phyloP scores from a whole-genome alignment of 352 stramenopile species.

The Thalassiosira oceanica region DNA sequence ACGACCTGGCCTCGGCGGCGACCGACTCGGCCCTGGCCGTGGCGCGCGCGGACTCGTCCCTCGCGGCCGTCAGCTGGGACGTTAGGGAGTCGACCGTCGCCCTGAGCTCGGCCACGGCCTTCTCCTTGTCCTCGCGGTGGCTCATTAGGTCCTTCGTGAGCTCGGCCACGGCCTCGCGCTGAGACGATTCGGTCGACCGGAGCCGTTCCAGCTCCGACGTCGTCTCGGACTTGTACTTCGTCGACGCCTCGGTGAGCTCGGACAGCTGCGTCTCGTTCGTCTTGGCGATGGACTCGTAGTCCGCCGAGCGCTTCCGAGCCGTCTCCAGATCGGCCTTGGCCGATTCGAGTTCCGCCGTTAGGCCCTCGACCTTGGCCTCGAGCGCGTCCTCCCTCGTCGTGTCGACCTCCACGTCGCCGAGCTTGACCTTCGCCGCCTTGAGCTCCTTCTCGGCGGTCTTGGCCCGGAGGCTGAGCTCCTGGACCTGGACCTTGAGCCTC shows the following conservation, averaged over 20 bases:
- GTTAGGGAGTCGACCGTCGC: constrained; percentile 51
- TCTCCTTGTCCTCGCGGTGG: constrained; percentile 61
- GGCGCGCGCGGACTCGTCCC: constrained; percentile 29
- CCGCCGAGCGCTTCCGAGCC: constrained; percentile 42
- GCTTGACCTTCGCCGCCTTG: constrained; percentile 54
- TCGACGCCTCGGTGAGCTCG: constrained; percentile 56
- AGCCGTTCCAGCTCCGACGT: constrained; percentile 41
- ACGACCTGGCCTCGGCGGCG: constrained; percentile 52
- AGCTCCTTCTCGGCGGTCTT: constrained; percentile 51
- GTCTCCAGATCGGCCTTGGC: constrained; percentile 52
- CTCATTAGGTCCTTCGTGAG: constrained; percentile 73
- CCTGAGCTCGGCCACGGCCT: constrained; percentile 58
- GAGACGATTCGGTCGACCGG: constrained; percentile 47
- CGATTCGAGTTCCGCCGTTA: constrained; percentile 57
- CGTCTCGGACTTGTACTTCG: constrained; percentile 59
- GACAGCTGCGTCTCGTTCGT: constrained; percentile 56
- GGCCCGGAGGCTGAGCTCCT: constrained; percentile 47
- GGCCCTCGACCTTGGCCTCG: constrained; percentile 40
- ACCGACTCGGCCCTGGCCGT: constrained; percentile 47
- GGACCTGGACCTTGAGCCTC: constrained; percentile 40
- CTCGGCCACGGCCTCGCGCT: constrained; percentile 66
- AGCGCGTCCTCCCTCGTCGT: constrained; percentile 46
- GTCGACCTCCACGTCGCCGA: constrained; percentile 55
- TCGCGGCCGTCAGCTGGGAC: constrained; percentile 23
- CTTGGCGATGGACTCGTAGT: constrained; percentile 71